Conservation (phyloP, 768 basidiomycete genomes). For the Termitomyces eurrhizus region DNA sequence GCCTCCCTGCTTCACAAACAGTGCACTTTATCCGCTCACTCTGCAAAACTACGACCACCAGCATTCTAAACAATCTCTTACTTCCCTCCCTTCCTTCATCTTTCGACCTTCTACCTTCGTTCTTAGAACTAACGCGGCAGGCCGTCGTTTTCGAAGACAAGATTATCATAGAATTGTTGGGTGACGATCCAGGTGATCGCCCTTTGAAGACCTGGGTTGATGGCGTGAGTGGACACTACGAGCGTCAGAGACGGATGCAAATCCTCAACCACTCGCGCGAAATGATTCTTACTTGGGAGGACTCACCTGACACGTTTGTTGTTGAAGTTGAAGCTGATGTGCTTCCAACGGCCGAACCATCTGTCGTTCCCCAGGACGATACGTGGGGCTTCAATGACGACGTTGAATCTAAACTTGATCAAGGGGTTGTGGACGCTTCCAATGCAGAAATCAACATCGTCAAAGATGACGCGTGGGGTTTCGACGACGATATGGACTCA, state of each 20-base stretch:
- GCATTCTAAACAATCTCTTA: slow-evolving; percentile 64
- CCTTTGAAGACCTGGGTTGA: slow-evolving; percentile 68
- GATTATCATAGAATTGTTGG: slow-evolving; percentile 46
- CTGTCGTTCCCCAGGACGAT: slow-evolving; percentile 26
- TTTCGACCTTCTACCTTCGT: slow-evolving; percentile 54
- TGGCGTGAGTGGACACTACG: slow-evolving; percentile 70
- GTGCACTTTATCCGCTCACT: slow-evolving; percentile 52
- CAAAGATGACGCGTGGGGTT: slow-evolving; percentile 45
- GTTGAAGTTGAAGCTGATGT: slow-evolving; percentile 36
- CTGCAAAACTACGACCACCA: slow-evolving; percentile 53
- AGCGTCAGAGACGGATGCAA: slow-evolving; percentile 62
- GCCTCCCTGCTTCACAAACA: slow-evolving; percentile 45
- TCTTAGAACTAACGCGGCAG: slow-evolving; percentile 50
- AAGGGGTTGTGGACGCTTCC: not conserved
- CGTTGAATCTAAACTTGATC: not conserved
- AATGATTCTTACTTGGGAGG: slow-evolving; percentile 44
- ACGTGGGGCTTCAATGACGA: slow-evolving; percentile 52
- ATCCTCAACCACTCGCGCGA: slow-evolving; percentile 62
- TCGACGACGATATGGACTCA: slow-evolving; percentile 38
- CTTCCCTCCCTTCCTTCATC: slow-evolving; percentile 67
- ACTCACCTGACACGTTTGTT: slow-evolving; percentile 35
- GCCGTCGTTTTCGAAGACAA: slow-evolving; percentile 66
- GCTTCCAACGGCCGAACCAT: slow-evolving; percentile 25
- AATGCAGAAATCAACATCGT: slow-evolving; percentile 18
- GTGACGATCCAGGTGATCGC: slow-evolving; percentile 41